Percentiles rank a stretch among this genome's conserved stretches.
Evolutionary conservation across 352 stramenopile species (phyloP).

Genomic region (Aphanomyces stellatus): DNA sequence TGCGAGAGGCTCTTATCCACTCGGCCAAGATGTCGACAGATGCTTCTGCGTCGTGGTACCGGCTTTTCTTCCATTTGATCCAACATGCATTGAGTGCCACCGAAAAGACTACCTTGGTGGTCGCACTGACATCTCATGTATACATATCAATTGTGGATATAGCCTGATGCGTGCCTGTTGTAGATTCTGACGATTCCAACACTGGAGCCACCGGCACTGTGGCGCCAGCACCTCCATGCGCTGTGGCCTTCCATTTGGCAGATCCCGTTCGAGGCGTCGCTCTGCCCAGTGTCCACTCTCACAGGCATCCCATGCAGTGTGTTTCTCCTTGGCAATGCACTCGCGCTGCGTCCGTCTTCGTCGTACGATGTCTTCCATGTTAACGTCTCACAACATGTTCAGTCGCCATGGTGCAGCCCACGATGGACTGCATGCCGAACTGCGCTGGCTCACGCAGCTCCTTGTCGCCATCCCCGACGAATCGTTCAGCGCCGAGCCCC

Average conservation of each 20-base stretch:
- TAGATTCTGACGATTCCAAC: slow-evolving; percentile 43
- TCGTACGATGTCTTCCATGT: too few species aligned
- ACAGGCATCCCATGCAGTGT: slow-evolving; percentile 39
- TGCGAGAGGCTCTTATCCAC: too few species aligned
- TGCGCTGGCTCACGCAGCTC: neutral
- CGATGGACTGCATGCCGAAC: neutral
- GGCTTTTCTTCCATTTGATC: neutral
- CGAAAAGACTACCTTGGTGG: neutral
- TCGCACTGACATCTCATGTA: neutral
- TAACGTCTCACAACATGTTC: too few species aligned
- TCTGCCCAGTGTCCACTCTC: slow-evolving; percentile 34
- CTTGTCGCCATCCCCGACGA: slow-evolving; percentile 34
- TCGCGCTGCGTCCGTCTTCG: slow-evolving; percentile 49
- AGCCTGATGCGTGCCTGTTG: too few species aligned
- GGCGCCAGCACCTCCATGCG: slow-evolving; percentile 24
- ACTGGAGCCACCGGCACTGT: slow-evolving; percentile 25
- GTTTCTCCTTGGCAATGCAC: slow-evolving; percentile 55
- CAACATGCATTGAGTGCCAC: neutral
- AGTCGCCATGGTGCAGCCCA: too few species aligned
- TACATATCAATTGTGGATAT: neutral
- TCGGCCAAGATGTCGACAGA: neutral
- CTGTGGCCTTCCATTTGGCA: slow-evolving; percentile 28
- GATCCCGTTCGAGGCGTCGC: slow-evolving; percentile 21
- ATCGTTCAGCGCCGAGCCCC: slow-evolving; percentile 37
- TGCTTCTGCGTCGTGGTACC: neutral